phyloP scores from a whole-genome alignment of 768 basidiomycete genomes.

The Scleroderma bovista region DNA sequence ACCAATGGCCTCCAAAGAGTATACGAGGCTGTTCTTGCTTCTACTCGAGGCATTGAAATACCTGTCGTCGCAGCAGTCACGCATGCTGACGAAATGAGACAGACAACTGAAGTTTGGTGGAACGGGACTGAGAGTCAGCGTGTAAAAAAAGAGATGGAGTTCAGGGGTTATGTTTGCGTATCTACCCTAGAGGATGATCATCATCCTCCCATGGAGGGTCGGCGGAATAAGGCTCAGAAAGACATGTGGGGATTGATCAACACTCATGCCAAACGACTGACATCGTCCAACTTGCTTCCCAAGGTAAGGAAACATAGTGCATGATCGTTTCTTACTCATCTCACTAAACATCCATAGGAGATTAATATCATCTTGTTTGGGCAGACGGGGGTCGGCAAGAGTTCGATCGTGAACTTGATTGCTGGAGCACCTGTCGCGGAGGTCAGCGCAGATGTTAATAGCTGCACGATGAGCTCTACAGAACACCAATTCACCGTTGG shows the following conservation, averaged over 20 bases:
- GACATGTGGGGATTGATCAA: neutral
- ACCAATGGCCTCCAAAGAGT: neutral
- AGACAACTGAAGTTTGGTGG: neutral
- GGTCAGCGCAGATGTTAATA: slow-evolving; percentile 15
- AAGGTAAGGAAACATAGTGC: neutral
- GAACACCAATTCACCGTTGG: slow-evolving; percentile 2
- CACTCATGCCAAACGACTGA: neutral
- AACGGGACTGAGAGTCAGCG: neutral
- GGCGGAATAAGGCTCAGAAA: neutral
- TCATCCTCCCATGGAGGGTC: neutral
- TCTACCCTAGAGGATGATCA: neutral
- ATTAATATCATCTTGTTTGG: slow-evolving; percentile 5
- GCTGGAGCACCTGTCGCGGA: slow-evolving; percentile 13
- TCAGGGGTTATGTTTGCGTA: neutral
- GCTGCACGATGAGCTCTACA: slow-evolving; percentile 23
- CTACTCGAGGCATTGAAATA: neutral
- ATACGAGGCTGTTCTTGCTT: neutral
- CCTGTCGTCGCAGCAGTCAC: neutral
- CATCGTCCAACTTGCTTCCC: neutral
- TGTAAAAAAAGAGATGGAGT: neutral
- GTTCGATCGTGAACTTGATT: slow-evolving; percentile 7
- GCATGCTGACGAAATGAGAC: neutral
- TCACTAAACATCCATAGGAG: neutral
- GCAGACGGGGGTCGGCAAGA: slow-evolving; percentile 6
- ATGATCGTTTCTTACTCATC: neutral